phyloP scores from a whole-genome alignment of 2,329 filamentous ascomycete species.

The Ascochyta viciae-villosae region DNA sequence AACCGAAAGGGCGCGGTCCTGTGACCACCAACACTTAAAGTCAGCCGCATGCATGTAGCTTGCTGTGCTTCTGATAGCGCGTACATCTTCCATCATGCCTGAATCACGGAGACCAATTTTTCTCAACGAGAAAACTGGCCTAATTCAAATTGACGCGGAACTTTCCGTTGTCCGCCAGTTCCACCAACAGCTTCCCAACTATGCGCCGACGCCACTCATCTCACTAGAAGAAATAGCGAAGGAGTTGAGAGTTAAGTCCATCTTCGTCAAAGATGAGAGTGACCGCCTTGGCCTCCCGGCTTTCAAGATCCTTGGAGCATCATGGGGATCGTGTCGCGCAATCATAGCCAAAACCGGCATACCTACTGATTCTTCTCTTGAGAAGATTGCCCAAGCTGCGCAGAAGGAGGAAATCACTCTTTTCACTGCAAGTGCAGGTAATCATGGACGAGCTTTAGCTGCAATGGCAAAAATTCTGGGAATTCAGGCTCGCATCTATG shows the following conservation, averaged over 20 bases:
- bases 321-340: conserved; percentile 69
- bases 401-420: conserved; percentile 51
- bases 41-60: not conserved
- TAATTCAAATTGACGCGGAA: not conserved
- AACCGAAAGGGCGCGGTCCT: not conserved
- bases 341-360: conserved; percentile 58
- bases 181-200: conserved; percentile 65
- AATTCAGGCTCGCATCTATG: conserved; percentile 65
- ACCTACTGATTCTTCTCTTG: conserved; percentile 54
- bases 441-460: conserved; percentile 77
- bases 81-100: not conserved
- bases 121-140: not conserved
- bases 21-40: not conserved
- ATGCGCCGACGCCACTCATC: conserved; percentile 63
- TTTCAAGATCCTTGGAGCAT: conserved; percentile 83
- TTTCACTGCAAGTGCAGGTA: conserved; percentile 75
- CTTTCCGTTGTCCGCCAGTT: conserved; percentile 49
- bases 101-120: not conserved
- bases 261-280: conserved; percentile 76
- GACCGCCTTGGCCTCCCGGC: conserved; percentile 72
- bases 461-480: conserved; percentile 69
- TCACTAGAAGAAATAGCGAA: conserved; percentile 62
- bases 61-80: no score
- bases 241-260: conserved; percentile 58
- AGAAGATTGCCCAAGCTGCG: conserved; percentile 51